Evolutionary conservation across 129 eudicot genomes (phyloP).

Genomic region (Escallonia herrerae): DNA sequence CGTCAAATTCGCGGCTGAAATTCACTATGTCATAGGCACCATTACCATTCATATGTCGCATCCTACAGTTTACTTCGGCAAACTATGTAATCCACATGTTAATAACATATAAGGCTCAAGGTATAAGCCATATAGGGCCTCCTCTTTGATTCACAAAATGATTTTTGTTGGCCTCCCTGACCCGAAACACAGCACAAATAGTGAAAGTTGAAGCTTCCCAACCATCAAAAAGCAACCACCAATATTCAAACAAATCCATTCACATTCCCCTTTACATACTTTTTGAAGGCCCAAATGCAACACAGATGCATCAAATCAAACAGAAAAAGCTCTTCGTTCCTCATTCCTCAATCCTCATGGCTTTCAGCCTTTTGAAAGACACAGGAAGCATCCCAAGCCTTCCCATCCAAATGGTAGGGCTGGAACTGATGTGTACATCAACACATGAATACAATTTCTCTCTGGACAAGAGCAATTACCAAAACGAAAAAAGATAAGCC

Average conservation of each 20-base stretch:
- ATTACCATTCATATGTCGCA: too few relatives aligned
- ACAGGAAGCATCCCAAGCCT: conserved; percentile 31
- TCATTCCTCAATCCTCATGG: conserved; percentile 33
- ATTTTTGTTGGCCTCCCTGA: too few relatives aligned
- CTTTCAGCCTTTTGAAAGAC: conserved; percentile 40
- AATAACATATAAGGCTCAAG: too few relatives aligned
- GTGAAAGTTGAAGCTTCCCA: not conserved
- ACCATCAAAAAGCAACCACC: conserved; percentile 13
- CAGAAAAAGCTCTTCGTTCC: conserved; percentile 28
- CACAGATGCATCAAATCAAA: conserved; percentile 17
- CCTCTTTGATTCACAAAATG: too few relatives aligned
- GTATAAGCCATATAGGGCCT: too few relatives aligned
- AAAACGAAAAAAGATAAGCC: not conserved
- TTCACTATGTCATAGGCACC: too few relatives aligned
- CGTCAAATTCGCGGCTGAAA: too few relatives aligned
- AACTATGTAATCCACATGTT: too few relatives aligned
- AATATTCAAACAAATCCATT: conserved; percentile 16
- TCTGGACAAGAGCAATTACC: not conserved
- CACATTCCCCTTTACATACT: conserved; percentile 14
- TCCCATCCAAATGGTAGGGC: conserved; percentile 4
- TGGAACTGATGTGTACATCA: not conserved
- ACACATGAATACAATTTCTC: not conserved
- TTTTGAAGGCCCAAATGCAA: conserved; percentile 18
- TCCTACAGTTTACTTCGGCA: too few relatives aligned
- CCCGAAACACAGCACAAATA: too few relatives aligned